Evolutionary conservation across 805 yeast genomes (phyloP).

Genomic region (Cyberlindnera maritima): DNA sequence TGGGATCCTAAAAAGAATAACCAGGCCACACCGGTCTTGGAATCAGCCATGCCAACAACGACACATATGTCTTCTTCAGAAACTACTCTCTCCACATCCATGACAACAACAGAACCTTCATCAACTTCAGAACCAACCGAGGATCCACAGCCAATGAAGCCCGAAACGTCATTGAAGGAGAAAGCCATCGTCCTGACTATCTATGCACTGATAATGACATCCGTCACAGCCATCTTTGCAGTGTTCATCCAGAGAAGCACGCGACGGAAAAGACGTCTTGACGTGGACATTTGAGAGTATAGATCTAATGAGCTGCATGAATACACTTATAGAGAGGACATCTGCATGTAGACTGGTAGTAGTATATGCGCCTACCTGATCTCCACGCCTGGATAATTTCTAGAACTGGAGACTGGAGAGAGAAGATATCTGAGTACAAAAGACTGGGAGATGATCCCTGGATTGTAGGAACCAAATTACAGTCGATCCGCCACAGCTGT

Average conservation of each 20-base stretch:
- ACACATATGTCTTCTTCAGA: not conserved
- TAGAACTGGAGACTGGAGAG: too few species aligned
- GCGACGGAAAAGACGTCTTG: not conserved
- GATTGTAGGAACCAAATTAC: too few species aligned
- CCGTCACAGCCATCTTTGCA: conserved; percentile 12
- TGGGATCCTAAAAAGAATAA: not conserved
- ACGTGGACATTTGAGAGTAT: not conserved
- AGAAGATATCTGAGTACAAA: too few species aligned
- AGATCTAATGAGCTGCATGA: not conserved
- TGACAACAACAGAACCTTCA: not conserved
- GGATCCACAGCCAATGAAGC: not conserved
- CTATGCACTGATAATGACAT: conserved; percentile 30
- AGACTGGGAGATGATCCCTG: too few species aligned
- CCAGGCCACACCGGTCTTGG: not conserved
- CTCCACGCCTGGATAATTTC: too few species aligned
- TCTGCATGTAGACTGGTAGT: too few species aligned
- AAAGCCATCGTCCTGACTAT: conserved; percentile 28
- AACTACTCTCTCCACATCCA: too few species aligned
- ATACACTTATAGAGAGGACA: too few species aligned
- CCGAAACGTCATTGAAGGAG: conserved; percentile 17
- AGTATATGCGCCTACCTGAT: too few species aligned
- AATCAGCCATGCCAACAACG: not conserved
- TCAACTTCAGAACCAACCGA: not conserved
- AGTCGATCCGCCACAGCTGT: not conserved
- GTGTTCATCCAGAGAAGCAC: conserved; percentile 7